Percentiles rank a stretch among this genome's conserved stretches.
Evolutionary conservation across 1,139 yeast genomes (phyloP).

Genomic region (Lodderomyces beijingensis): DNA sequence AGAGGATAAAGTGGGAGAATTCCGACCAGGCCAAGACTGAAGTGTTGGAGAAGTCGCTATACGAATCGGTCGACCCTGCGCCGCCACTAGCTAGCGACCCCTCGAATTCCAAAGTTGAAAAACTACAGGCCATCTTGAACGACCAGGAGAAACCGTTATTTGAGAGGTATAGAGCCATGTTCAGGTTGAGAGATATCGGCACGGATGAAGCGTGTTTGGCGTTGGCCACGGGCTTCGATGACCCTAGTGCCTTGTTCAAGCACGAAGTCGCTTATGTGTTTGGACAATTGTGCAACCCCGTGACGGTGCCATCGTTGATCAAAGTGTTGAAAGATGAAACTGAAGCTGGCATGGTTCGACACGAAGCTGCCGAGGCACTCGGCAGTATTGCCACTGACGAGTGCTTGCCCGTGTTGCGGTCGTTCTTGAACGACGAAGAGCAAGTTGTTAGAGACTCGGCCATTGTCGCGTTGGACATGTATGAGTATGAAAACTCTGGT

Average conservation of each 20-base stretch:
- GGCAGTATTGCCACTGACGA: slow-evolving; percentile 98
- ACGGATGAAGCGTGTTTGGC: slow-evolving; percentile 91
- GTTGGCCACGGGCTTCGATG: slow-evolving; percentile 83
- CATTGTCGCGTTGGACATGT: slow-evolving; percentile 95
- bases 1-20: slow-evolving; percentile 88
- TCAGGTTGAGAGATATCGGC: slow-evolving; percentile 92
- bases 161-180: slow-evolving; percentile 97
- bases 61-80: slow-evolving; percentile 93
- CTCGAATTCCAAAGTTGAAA: slow-evolving; percentile 48
- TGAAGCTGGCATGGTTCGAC: slow-evolving; percentile 98
- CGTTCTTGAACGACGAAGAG: slow-evolving; percentile 76
- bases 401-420: slow-evolving; percentile 79
- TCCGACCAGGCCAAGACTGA: slow-evolving; percentile 63
- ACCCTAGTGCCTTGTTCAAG: slow-evolving; percentile 88
- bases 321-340: slow-evolving; percentile 69
- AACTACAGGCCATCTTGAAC: slow-evolving; percentile 65
- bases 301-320: slow-evolving; percentile 81
- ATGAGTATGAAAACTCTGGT: slow-evolving; percentile 85
- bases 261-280: slow-evolving; percentile 98
- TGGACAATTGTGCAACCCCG: slow-evolving; percentile 95
- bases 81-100: slow-evolving; percentile 81
- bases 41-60: slow-evolving; percentile 68
- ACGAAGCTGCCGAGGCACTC: slow-evolving; percentile 98
- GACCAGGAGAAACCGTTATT: slow-evolving; percentile 77
- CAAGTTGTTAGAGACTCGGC: slow-evolving; percentile 95